Evolutionary conservation across 1,139 yeast species (phyloP), one percentile per base, ranked within the genome.

Genomic region (Diutina ranongensis): DNA sequence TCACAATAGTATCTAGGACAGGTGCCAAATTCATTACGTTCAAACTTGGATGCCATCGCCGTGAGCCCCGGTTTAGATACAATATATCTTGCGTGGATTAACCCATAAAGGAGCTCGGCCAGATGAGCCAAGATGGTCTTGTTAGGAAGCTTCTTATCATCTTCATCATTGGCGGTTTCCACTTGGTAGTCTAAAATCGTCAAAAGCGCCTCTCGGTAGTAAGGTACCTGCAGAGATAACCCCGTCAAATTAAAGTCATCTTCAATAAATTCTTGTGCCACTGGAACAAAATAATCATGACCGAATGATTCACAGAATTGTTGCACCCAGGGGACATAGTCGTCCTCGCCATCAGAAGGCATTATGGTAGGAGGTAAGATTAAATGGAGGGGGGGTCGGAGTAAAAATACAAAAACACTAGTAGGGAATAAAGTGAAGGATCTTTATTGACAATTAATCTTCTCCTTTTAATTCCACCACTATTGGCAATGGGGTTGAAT

Each of bases 211-310:
- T 88, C 95, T 58, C 92, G 72, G 63, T 89, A 92, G 60, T 82
- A 85, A 8, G 97, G 95, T 4, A 92, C 96, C 52, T 84, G 79
- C 56, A 80, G 76, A 27, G 85, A 75, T 48, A 92, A 72, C 2
- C 97, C 97, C 1, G 97, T 89, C 55, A 92, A 71, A 59, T 92
- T 92, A 70, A 92, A 92, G 56, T 92, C 97, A 62, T 92, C 99
- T 57, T 89, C 97, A 52, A 92, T 87, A 60, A 88, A 92, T 46
- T 88, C 97, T 48, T 86, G 92, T 1, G 89, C 75, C 18, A 92
- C 96, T 51, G 92, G 94, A 35, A 92, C 95, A 62, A 88, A 88
- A 62, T 82, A 89, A 57, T 92, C 97, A 59, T 88, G 95, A 21
- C 95, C 96, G 57, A 84, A 86, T 52, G 82, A 72, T 42, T 86